These are phyloP conservation scores for Starmera quercuum DNA, from an alignment of 805 yeast genomes.

Conservation along the genomic window DNA sequence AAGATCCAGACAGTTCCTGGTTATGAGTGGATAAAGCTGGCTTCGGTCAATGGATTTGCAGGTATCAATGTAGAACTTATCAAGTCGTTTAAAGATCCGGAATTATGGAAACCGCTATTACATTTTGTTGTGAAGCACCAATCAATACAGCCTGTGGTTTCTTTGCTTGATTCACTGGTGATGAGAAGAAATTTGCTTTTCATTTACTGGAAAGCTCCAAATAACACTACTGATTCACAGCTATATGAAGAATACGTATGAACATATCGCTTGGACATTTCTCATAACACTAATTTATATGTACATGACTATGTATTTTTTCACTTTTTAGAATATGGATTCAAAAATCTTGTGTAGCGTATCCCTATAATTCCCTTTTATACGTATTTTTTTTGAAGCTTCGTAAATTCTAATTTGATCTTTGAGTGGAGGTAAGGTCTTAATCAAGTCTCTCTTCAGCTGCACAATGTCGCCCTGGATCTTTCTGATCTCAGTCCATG, in stretches of 20 bases:
- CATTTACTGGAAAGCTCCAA: conserved; percentile 11
- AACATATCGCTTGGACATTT: no score
- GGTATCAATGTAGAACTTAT: conserved; percentile 28
- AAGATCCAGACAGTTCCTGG: conserved; percentile 19
- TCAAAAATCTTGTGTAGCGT: no score
- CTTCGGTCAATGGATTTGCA: conserved; percentile 29
- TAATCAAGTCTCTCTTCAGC: conserved; percentile 59
- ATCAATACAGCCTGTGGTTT: conserved; percentile 6
- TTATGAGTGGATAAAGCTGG: conserved; percentile 37
- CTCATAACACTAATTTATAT: neutral
- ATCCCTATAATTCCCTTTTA: no score
- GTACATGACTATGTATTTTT: neutral
- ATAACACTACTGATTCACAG: neutral
- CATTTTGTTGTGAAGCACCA: conserved; percentile 9
- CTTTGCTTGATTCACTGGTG: conserved; percentile 7
- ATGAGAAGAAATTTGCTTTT: conserved; percentile 4
- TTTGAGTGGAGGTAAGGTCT: conserved; percentile 39
- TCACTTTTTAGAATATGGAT: no score
- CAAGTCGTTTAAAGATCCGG: conserved; percentile 5
- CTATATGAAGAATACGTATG: no score
- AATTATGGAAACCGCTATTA: neutral
- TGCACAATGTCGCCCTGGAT: conserved; percentile 61
- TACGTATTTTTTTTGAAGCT: conserved; percentile 39
- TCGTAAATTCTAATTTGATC: conserved; percentile 39
- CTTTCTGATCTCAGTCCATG: conserved; percentile 67